Conservation (phyloP, 805 yeast species). For the Candida endomychidarum region DNA sequence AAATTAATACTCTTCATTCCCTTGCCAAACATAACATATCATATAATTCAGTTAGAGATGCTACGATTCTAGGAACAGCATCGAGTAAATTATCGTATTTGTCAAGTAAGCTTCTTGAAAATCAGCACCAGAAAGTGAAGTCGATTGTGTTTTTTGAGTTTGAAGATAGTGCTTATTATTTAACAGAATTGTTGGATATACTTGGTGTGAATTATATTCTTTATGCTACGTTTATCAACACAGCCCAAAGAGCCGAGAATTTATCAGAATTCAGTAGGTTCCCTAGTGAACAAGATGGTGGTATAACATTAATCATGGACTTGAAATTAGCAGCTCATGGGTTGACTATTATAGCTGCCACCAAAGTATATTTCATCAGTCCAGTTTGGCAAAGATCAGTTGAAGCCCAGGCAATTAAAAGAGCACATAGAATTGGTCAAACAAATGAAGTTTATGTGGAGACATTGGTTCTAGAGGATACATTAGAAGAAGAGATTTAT, state of each 20-base stretch:
- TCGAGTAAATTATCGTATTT: conserved; percentile 66
- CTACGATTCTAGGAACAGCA: conserved; percentile 56
- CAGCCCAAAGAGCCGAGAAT: conserved; percentile 51
- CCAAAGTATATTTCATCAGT: conserved; percentile 66
- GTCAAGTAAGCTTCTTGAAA: conserved; percentile 52
- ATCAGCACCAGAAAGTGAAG: conserved; percentile 47
- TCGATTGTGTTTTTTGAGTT: conserved; percentile 68
- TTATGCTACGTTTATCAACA: conserved; percentile 60
- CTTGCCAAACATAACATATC: conserved; percentile 17
- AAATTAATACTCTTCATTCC: conserved; percentile 22
- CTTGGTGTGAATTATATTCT: conserved; percentile 60
- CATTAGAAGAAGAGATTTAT: conserved; percentile 70
- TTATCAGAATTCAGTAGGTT: conserved; percentile 49
- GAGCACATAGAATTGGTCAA: conserved; percentile 79
- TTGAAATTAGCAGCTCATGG: conserved; percentile 69
- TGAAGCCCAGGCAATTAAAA: conserved; percentile 75
- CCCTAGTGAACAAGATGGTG: conserved; percentile 35
- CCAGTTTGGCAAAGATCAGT: conserved; percentile 70
- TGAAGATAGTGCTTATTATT: conserved; percentile 68
- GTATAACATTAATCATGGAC: conserved; percentile 64
- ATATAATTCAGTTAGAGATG: conserved; percentile 23
- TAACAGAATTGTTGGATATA: conserved; percentile 63
- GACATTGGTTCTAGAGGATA: conserved; percentile 58
- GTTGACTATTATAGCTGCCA: conserved; percentile 63
- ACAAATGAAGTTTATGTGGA: conserved; percentile 64